Evolutionary conservation across 495 filamentous ascomycete species (phyloP), one percentile per base, ranked within the genome.

Genomic region (Lasiosphaeria ovina): DNA sequence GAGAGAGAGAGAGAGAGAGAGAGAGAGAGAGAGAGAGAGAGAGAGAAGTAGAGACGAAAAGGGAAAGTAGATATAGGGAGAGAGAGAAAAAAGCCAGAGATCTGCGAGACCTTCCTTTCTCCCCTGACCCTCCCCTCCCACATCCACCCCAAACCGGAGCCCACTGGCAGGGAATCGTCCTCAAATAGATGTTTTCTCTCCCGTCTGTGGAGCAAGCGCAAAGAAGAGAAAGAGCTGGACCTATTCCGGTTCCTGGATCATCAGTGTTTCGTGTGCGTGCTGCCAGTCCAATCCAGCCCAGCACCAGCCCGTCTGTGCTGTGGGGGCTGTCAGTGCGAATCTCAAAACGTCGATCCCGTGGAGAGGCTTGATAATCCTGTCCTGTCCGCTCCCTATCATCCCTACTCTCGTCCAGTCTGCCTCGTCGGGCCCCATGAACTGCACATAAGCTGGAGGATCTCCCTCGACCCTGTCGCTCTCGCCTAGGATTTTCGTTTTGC

Each of bases 261-360:
- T 38, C 57, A 54, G 65, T 62, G 69, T 69, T 69, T 72, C 67
- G 69, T 61, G 57, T 66, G 62, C 65, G 62, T 68, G 61, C 57
- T 63, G 35, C 63, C 56, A 52, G 61, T 24, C 24, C 24, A 24
- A 24, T 24, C 24, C 2, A 24, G 24, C 24, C 24, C 0, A 24
- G 24, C 24, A 24, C 24, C 2, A 24, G 24, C 24, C 24, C 24
- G 24, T 24, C 24, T 24, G 24, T 24, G 24, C 55, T 55, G 62
- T 66, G 61, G 66, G 44, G 54, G 55, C 65, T 55, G 69, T 69
- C 67, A 66, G 65, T 72, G 69, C 67, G 64, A 69, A 58, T 61
- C 63, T 72, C 69, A 69, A 24, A 69, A 69, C 69, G 69, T 67
- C 69, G 67, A 72, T 72, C 69, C 63, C 62, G 56, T 62, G 55